phyloP scores from a whole-genome alignment of 202 grass and related monocot genomes.

The Elaeis oleifera region DNA sequence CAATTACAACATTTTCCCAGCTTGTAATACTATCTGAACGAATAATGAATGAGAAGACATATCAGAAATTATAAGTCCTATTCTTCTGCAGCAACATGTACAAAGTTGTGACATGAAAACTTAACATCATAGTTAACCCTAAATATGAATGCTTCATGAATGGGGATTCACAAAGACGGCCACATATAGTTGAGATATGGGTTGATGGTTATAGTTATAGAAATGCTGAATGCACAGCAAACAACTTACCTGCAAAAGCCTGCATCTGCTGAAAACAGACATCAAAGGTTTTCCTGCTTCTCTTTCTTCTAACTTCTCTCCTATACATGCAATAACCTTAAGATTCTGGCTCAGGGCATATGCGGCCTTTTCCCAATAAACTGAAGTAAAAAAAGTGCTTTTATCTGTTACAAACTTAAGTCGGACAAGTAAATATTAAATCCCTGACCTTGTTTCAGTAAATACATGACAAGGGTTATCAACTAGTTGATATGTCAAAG shows the following conservation, averaged over 20 bases:
- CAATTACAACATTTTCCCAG: conserved; percentile 89
- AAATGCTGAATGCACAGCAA: neutral
- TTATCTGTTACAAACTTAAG: neutral
- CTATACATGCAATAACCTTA: conserved; percentile 94
- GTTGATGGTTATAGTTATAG: no score
- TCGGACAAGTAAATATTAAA: no score
- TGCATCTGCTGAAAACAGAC: conserved; percentile 95
- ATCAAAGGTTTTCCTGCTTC: conserved; percentile 95
- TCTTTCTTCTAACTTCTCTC: conserved; percentile 96
- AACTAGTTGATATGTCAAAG: no score
- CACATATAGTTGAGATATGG: no score
- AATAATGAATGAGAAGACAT: neutral
- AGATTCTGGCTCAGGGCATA: conserved; percentile 98
- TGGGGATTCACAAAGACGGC: no score
- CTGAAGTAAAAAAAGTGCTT: conserved; percentile 27
- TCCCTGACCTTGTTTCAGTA: no score
- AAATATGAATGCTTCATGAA: no score
- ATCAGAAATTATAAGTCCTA: conserved; percentile 7
- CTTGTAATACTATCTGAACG: conserved; percentile 71
- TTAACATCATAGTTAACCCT: no score
- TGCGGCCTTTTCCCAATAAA: conserved; percentile 95
- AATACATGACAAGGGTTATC: no score
- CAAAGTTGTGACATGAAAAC: no score
- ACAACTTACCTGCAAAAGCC: conserved; percentile 67
- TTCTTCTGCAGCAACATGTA: conserved; percentile 1